Conservation (phyloP, 2,329 filamentous ascomycete genomes). For the Drechslerella dactyloides region DNA sequence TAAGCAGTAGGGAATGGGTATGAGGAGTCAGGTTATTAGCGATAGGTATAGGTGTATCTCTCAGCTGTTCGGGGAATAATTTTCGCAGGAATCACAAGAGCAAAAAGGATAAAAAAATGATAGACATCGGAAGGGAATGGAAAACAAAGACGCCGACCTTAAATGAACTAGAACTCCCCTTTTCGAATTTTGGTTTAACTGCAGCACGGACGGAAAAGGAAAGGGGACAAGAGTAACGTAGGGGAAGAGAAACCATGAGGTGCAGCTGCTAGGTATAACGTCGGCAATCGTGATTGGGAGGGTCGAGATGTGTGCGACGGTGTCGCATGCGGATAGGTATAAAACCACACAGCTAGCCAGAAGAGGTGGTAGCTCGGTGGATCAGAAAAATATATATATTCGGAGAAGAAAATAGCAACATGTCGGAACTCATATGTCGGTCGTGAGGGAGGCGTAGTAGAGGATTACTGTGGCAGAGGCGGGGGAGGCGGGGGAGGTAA, state of each 20-base stretch:
- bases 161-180: slow-evolving; percentile 28
- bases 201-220: slow-evolving; percentile 10
- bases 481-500: slow-evolving; percentile 44
- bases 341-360: neutral
- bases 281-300: neutral
- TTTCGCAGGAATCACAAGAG: slow-evolving; percentile 46
- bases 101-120: no score
- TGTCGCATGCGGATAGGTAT: neutral
- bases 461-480: slow-evolving; percentile 39
- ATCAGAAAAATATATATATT: slow-evolving; percentile 7
- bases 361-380: neutral
- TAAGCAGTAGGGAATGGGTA: slow-evolving; percentile 10
- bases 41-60: slow-evolving; percentile 23
- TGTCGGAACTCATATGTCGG: slow-evolving; percentile 1
- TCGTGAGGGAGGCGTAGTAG: neutral
- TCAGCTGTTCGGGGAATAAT: slow-evolving; percentile 32
- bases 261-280: neutral
- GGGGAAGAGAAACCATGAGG: neutral
- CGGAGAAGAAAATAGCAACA: neutral
- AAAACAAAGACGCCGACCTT: slow-evolving; percentile 40
- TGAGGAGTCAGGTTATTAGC: neutral
- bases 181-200: slow-evolving; percentile 39
- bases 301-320: neutral
- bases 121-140: slow-evolving; percentile 5
- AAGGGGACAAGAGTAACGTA: slow-evolving; percentile 4